Evolutionary conservation across 257 asterid genomes (phyloP), one percentile per base, ranked within the genome.

Genomic region (Solanum megistacrolobum): DNA sequence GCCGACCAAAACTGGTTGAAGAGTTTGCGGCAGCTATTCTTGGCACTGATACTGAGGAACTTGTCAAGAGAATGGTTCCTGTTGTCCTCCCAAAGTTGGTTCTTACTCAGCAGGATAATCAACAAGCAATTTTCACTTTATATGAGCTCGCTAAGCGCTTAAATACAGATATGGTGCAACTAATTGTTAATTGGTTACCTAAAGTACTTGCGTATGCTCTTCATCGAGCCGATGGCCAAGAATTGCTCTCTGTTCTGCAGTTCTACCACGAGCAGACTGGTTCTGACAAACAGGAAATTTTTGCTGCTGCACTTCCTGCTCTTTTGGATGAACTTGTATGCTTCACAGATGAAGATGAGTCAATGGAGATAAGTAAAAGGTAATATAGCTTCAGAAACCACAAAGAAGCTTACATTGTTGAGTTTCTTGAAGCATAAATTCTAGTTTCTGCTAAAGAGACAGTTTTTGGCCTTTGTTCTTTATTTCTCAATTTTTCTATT

Each of bases 161-260:
- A 93, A 92, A 92, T 83, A 92, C 92, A 5, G 94, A 93, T 91
- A 92, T 93, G 98, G 98, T 94, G 92, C 89, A 87, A 87, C 91
- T 97, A 38, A 90, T 93, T 88, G 93, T 96, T 88, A 83, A 86
- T 90, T 93, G 98, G 98, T 91, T 97, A 87, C 98, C 98, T 81
- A 94, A 96, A 88, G 98, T 97, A 87, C 95, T 97, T 86, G 98
- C 98, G 65, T 97, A 93, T 90, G 95, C 98, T 90, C 98, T 97
- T 87, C 95, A 93, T 93, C 96, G 92, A 93, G 95, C 96, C 48
- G 94, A 93, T 78, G 95, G 92, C 76, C 92, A 92, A 85, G 91
- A 96, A 87, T 87, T 97, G 88, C 89, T 90, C 65, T 89, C 93
- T 92, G 95, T 93, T 60, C 90, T 97, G 91, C 91, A 92, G 91